These are phyloP conservation scores for Mallotus repandus DNA, from an alignment of 441 rosid species.

Conservation along the genomic window DNA sequence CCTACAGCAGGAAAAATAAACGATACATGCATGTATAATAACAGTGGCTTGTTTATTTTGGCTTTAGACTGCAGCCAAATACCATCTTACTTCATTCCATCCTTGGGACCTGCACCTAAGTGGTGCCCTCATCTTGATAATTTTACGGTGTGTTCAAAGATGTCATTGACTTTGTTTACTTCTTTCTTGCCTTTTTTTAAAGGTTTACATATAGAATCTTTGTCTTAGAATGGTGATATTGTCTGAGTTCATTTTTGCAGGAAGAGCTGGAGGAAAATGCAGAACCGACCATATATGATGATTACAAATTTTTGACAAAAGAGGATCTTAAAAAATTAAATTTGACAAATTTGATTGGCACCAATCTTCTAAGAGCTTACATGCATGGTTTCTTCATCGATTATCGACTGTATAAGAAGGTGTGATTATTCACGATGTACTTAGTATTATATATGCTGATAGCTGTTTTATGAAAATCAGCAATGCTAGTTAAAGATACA, in stretches of 20 bases:
- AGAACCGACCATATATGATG: slow-evolving; percentile 77
- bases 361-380: slow-evolving; percentile 80
- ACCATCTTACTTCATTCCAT: slow-evolving; percentile 86
- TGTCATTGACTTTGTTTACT: not conserved
- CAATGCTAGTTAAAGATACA: slow-evolving; percentile 2
- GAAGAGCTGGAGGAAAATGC: slow-evolving; percentile 92
- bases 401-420: slow-evolving; percentile 74
- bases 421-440: slow-evolving; percentile 20
- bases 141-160: slow-evolving; percentile 55
- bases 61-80: slow-evolving; percentile 83
- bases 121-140: slow-evolving; percentile 85
- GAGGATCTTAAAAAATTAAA: slow-evolving; percentile 83
- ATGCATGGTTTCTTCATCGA: slow-evolving; percentile 92
- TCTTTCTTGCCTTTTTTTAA: not conserved
- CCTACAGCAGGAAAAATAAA: slow-evolving; percentile 83
- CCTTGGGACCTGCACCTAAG: slow-evolving; percentile 91
- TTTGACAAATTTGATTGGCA: slow-evolving; percentile 76
- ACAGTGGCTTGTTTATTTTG: slow-evolving; percentile 79
- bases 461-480: not conserved
- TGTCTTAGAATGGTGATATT: not conserved
- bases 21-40: slow-evolving; percentile 76
- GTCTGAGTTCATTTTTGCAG: slow-evolving; percentile 37
- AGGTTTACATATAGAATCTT: slow-evolving; percentile 15
- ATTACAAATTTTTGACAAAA: slow-evolving; percentile 79
- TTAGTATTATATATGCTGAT: not conserved